Evolutionary conservation across 257 asterid genomes (phyloP).

Genomic region (Linaria vulgaris): DNA sequence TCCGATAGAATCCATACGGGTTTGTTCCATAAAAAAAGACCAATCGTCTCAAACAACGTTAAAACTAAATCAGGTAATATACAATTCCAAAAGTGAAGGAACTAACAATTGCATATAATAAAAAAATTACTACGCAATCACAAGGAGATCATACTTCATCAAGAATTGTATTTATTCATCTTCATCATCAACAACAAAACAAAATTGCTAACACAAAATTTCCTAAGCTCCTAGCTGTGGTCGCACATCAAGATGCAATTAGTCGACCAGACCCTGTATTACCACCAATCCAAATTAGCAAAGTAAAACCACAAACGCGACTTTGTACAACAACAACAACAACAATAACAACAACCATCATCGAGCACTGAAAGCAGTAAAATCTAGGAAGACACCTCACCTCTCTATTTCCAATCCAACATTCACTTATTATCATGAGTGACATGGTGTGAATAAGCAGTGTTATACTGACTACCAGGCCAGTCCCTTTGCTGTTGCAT

Average conservation of each 20-base stretch:
- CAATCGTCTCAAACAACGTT: not conserved
- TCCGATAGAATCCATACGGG: conserved; percentile 9
- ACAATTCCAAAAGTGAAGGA: conserved; percentile 1
- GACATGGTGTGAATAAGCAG: conserved; percentile 49
- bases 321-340: too few relatives aligned
- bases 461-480: conserved; percentile 57
- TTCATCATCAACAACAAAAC: not conserved
- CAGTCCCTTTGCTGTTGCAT: conserved; percentile 74
- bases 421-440: conserved; percentile 51
- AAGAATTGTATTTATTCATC: conserved; percentile 23
- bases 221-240: conserved; percentile 31
- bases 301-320: conserved; percentile 17
- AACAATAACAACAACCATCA: conserved; percentile 4
- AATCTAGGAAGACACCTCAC: conserved; percentile 33
- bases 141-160: not conserved
- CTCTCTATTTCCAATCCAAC: conserved; percentile 33
- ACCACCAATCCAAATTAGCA: conserved; percentile 37
- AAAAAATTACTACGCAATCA: conserved; percentile 6
- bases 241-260: conserved; percentile 39
- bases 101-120: conserved; percentile 18
- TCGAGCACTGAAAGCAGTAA: conserved; percentile 8
- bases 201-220: conserved; percentile 18
- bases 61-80: not conserved
- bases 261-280: conserved; percentile 37
- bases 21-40: conserved; percentile 1